Evolutionary conservation across 345 rosid genomes (phyloP), one percentile per base, ranked within the genome.

Genomic region (Acer negundo): DNA sequence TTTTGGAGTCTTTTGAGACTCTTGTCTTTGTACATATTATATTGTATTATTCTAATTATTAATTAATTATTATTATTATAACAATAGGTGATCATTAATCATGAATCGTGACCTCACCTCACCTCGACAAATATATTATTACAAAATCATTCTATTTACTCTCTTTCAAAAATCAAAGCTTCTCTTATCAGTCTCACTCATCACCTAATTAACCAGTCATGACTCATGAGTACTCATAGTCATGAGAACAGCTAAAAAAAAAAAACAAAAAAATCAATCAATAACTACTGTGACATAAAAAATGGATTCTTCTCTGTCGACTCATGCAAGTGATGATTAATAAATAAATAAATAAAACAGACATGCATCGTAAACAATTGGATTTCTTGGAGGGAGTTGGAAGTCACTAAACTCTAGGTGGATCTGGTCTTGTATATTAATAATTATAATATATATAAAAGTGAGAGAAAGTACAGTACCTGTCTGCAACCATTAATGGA

Each of bases 1-100:
- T 78, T 72, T 82, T 80, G 78, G 82, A 79, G 85, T 84, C 88
- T 84, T 88, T 88, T 86, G 85, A 88, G 89, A 78, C 42, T 81
- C 20, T 75, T 85, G 86, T 81, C 80, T 58, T 73, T 62, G 3
- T 17, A 20, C 15, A 26, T 63, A 63, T 42, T 16, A 20, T 58
- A 40, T 58, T 31, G 35, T 28, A 51, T 72, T 56, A n/a, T n/a
- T 59, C 12, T 72, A 38, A 72, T 40, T 22, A 13, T 47, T 2
- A 59, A 59, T n/a, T 59, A 59, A 35, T 38, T 20, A 56, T 51
- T 68, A 10, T 35, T 9, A 61, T 62, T 22, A 62, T 23, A 62
- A 49, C 11, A 19, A 9, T 11, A 10, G 9, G 8, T 44, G 9
- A 3, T 46, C 49, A 46, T 42, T 9, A 42, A 42, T 75, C 20